A percentile compares a stretch with the other conserved stretches of the same genome.
These are phyloP conservation scores for Rhynchosporium graminicola DNA, from an alignment of 2,329 filamentous ascomycete species.

Conservation along the genomic window DNA sequence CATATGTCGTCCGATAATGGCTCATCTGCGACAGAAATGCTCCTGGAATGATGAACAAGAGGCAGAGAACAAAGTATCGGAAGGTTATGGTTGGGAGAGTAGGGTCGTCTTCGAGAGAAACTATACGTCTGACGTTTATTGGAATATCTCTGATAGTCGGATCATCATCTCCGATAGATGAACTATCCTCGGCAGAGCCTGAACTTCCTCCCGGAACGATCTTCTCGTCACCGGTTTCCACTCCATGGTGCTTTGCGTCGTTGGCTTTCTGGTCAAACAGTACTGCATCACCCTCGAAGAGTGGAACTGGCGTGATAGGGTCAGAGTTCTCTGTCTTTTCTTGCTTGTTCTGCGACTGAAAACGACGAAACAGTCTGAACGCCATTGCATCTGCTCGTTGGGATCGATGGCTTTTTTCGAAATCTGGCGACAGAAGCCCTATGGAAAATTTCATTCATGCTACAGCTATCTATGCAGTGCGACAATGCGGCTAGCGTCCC, in stretches of 20 bases:
- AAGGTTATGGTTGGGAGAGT: conserved; percentile 58
- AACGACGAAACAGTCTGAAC: neutral
- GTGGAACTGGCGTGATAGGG: neutral
- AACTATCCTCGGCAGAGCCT: neutral
- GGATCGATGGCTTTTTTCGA: neutral
- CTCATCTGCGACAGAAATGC: conserved; percentile 59
- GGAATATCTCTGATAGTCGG: conserved; percentile 55
- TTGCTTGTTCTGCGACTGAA: neutral
- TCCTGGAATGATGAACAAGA: conserved; percentile 58
- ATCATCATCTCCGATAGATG: conserved; percentile 41
- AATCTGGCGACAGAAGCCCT: no score
- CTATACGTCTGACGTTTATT: conserved; percentile 55
- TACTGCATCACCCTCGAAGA: conserved; percentile 1
- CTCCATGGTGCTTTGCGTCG: neutral
- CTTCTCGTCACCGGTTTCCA: neutral
- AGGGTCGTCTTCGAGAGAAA: conserved; percentile 59
- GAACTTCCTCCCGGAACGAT: neutral
- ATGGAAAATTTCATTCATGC: no score
- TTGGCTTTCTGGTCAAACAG: neutral
- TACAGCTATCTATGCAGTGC: no score
- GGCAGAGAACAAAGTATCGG: conserved; percentile 56
- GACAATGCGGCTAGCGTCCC: no score
- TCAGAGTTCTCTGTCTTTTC: neutral
- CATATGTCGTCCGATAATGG: conserved; percentile 56
- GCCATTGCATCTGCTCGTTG: neutral